Evolutionary conservation across 202 grass and related monocot genomes (phyloP).

Genomic region (Elaeis oleifera): DNA sequence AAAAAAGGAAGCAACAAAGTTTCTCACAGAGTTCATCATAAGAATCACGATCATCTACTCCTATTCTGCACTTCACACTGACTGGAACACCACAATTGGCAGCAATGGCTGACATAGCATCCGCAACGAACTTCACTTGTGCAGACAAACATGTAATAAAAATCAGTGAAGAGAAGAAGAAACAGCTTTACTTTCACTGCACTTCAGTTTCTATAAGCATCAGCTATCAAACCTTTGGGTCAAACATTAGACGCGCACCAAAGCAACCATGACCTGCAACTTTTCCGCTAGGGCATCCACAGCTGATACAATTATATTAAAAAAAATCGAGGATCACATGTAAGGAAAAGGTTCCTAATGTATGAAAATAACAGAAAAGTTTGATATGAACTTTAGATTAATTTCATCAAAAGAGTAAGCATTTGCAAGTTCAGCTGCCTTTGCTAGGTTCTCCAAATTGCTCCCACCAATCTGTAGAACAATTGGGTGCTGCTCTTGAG

Average conservation of each 20-base stretch:
- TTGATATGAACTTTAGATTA: conserved; percentile 68
- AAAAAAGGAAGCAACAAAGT: conserved; percentile 25
- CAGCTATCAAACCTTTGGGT: conserved; percentile 72
- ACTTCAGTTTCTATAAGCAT: conserved; percentile 19
- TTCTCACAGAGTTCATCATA: conserved; percentile 84
- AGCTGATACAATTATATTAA: conserved; percentile 39
- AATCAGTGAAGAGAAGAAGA: conserved; percentile 4
- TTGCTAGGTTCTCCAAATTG: conserved; percentile 77
- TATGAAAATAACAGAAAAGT: conserved; percentile 6
- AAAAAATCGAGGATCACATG: conserved; percentile 13
- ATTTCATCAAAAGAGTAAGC: conserved; percentile 85
- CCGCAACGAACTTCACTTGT: conserved; percentile 76
- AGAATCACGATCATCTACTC: conserved; percentile 86
- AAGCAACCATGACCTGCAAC: conserved; percentile 96
- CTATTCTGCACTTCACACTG: conserved; percentile 90
- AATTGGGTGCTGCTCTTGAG: conserved; percentile 77
- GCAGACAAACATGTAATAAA: conserved; percentile 19
- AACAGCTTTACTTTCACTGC: neutral
- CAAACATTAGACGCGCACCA: conserved; percentile 82
- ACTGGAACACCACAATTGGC: conserved; percentile 70
- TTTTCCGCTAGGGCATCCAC: conserved; percentile 85
- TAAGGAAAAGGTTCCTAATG: conserved; percentile 1
- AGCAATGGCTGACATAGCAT: conserved; percentile 92
- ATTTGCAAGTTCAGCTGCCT: conserved; percentile 84
- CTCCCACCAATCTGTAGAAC: conserved; percentile 93